Evolutionary conservation across 345 rosid species (phyloP).

Genomic region (Populus euphratica): DNA sequence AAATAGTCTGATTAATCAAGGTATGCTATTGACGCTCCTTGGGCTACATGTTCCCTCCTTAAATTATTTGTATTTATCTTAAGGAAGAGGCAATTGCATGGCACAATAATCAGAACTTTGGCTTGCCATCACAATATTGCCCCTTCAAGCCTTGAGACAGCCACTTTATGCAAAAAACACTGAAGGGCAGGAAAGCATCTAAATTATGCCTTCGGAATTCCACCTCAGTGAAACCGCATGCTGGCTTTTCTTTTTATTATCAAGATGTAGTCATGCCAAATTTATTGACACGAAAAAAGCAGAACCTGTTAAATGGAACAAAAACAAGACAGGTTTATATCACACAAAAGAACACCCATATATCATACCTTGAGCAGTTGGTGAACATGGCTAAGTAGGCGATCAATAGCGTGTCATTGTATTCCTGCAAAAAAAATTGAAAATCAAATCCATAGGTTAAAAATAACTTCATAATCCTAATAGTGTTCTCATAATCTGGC

Average conservation of each 20-base stretch:
- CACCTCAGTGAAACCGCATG: neutral
- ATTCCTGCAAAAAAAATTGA: constrained; percentile 52
- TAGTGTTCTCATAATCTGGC: too few species aligned
- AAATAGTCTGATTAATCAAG: neutral
- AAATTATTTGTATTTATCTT: neutral
- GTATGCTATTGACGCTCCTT: neutral
- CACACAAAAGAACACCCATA: neutral
- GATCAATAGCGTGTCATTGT: constrained; percentile 79
- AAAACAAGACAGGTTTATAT: neutral
- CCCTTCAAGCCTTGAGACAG: neutral
- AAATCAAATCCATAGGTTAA: neutral
- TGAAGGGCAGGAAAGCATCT: too few species aligned
- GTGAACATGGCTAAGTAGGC: constrained; percentile 90
- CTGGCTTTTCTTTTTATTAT: neutral
- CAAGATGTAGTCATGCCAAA: neutral
- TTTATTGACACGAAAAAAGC: neutral
- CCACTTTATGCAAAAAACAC: neutral
- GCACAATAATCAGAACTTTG: too few species aligned
- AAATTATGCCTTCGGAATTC: neutral
- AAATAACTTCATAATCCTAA: neutral
- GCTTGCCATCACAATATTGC: neutral
- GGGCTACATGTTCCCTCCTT: neutral
- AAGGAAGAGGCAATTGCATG: neutral
- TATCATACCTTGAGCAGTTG: constrained; percentile 75
- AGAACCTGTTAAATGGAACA: neutral